A percentile compares a stretch with the other conserved stretches of the same genome.
Evolutionary conservation across 768 basidiomycete species (phyloP).

Genomic region (Lepiota venenata): DNA sequence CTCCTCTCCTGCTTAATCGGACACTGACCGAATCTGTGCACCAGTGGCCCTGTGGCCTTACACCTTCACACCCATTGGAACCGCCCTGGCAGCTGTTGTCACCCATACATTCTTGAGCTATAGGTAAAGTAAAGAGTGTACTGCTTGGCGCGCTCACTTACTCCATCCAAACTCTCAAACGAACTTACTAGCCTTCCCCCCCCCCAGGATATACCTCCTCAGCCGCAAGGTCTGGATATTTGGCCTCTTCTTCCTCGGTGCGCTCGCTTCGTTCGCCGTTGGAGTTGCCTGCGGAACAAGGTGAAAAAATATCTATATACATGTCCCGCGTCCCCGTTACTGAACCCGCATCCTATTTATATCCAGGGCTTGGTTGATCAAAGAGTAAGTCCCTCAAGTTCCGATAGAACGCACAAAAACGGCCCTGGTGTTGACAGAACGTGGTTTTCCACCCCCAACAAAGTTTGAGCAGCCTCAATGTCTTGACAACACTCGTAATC

Average conservation of each 20-base stretch:
- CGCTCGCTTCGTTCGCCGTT: slow-evolving; percentile 9
- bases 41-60: slow-evolving; percentile 13
- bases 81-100: slow-evolving; percentile 14
- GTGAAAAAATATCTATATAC: neutral
- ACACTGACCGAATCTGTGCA: neutral
- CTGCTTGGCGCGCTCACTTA: neutral
- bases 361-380: slow-evolving; percentile 9
- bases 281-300: slow-evolving; percentile 13
- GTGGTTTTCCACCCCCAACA: too few species aligned
- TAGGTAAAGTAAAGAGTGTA: slow-evolving; percentile 9
- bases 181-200: neutral
- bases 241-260: slow-evolving; percentile 6
- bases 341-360: neutral
- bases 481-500: slow-evolving; percentile 6
- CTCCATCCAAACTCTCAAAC: neutral
- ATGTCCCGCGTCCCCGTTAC: neutral
- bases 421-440: neutral
- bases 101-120: slow-evolving; percentile 15
- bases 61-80: slow-evolving; percentile 12
- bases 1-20: neutral
- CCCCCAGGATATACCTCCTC: neutral
- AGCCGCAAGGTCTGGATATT: slow-evolving; percentile 6
- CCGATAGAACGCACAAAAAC: neutral
- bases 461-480: neutral
- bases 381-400: neutral